These are phyloP conservation scores for Claviceps sp. DNA, from an alignment of 2,329 filamentous ascomycete species.

Conservation along the genomic window DNA sequence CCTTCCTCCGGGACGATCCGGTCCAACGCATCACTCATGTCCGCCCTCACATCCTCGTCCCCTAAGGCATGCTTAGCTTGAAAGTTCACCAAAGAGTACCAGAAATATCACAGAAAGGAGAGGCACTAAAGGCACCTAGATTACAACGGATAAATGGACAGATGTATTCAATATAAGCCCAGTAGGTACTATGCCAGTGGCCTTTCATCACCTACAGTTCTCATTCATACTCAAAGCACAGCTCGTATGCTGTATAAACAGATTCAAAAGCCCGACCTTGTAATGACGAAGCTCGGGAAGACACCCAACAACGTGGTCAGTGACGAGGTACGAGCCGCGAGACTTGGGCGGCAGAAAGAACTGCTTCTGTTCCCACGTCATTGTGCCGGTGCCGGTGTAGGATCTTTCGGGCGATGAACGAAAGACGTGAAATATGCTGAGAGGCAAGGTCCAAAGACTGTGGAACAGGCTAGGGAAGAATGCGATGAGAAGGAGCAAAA, in stretches of 20 bases:
- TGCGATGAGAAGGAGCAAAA: slow-evolving; percentile 33
- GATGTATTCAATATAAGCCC: neutral
- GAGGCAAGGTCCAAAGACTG: slow-evolving; percentile 34
- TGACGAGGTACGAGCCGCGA: slow-evolving; percentile 82
- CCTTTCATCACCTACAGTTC: slow-evolving; percentile 42
- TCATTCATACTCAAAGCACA: slow-evolving; percentile 88
- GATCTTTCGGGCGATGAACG: slow-evolving; percentile 14
- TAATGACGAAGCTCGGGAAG: slow-evolving; percentile 73
- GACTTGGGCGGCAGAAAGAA: slow-evolving; percentile 64
- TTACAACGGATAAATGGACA: no score
- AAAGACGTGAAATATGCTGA: slow-evolving; percentile 25
- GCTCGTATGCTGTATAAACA: slow-evolving; percentile 92
- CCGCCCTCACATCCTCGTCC: slow-evolving; percentile 73
- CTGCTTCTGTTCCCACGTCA: slow-evolving; percentile 77
- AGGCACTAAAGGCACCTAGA: neutral
- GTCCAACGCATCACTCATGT: slow-evolving; percentile 92
- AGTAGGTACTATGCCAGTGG: neutral
- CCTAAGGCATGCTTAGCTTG: slow-evolving; percentile 10
- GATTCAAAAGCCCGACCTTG: slow-evolving; percentile 72
- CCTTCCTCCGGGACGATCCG: slow-evolving; percentile 72
- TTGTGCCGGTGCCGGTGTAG: slow-evolving; percentile 22
- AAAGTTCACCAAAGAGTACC: neutral
- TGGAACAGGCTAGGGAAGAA: slow-evolving; percentile 43
- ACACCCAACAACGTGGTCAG: slow-evolving; percentile 54
- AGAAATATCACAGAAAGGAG: neutral